A percentile compares a stretch with the other conserved stretches of the same genome.
phyloP scores from a whole-genome alignment of 1,284 basidiomycete genomes.

The Peniophora sp. region DNA sequence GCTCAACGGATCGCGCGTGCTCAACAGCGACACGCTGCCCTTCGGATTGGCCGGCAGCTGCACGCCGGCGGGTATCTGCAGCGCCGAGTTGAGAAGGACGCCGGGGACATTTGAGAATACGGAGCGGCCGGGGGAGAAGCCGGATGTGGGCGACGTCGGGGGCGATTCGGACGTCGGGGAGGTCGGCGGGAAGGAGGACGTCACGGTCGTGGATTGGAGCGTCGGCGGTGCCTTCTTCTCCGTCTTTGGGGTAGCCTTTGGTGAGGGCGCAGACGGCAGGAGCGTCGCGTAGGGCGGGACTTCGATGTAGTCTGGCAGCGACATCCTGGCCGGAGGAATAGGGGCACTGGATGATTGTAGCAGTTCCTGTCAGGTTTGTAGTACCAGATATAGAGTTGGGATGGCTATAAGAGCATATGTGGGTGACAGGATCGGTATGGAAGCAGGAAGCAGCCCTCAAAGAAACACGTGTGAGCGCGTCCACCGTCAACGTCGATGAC shows the following conservation, averaged over 20 bases:
- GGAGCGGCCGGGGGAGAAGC: constrained; percentile 14
- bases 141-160: constrained; percentile 17
- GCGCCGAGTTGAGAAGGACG: constrained; percentile 23
- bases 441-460: no score
- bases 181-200: constrained; percentile 31
- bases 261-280: constrained; percentile 23
- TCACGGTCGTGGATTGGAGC: constrained; percentile 29
- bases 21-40: constrained; percentile 26
- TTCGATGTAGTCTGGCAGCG: constrained; percentile 38
- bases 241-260: constrained; percentile 2
- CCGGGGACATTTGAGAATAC: constrained; percentile 21
- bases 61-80: constrained; percentile 22
- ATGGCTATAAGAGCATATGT: no score
- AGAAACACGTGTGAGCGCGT: no score
- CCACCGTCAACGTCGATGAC: constrained; percentile 32
- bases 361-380: no score
- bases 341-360: no score
- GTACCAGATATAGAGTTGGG: no score
- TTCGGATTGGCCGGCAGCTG: constrained; percentile 22
- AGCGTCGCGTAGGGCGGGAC: constrained; percentile 39
- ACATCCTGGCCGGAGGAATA: background rate
- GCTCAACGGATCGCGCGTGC: constrained; percentile 55
- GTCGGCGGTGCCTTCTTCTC: constrained; percentile 19
- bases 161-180: constrained; percentile 17
- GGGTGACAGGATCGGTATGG: no score